Conservation (phyloP, 1,284 basidiomycete species). For the Ceratobasidium sp. region DNA sequence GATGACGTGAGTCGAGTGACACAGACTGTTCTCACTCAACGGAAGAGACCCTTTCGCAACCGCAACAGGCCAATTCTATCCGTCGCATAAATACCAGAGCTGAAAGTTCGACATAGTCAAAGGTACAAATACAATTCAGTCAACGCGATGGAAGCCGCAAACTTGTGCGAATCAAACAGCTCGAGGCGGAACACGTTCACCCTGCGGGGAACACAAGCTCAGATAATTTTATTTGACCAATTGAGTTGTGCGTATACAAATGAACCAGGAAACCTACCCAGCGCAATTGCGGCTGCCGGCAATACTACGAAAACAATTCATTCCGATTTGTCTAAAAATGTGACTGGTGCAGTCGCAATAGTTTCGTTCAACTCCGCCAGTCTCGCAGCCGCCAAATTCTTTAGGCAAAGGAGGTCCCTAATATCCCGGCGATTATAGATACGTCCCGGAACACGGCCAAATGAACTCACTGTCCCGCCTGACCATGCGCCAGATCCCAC, state of each 20-base stretch:
- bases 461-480: background rate
- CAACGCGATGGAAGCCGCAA: background rate
- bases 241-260: no score
- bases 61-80: background rate
- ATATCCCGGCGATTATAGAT: background rate
- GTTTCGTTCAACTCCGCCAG: background rate
- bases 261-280: no score
- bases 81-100: background rate
- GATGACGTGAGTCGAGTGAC: background rate
- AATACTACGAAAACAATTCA: no score
- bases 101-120: no score
- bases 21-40: background rate
- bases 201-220: no score
- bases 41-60: background rate
- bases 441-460: background rate
- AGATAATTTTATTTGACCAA: no score
- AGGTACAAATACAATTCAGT: no score
- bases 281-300: background rate
- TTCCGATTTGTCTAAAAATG: no score
- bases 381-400: background rate
- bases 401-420: background rate
- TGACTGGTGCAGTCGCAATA: background rate
- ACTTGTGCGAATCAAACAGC: background rate
- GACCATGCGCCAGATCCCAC: background rate
- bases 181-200: no score